phyloP scores from a whole-genome alignment of 306 rosid species.

The Vigna nakashimae region DNA sequence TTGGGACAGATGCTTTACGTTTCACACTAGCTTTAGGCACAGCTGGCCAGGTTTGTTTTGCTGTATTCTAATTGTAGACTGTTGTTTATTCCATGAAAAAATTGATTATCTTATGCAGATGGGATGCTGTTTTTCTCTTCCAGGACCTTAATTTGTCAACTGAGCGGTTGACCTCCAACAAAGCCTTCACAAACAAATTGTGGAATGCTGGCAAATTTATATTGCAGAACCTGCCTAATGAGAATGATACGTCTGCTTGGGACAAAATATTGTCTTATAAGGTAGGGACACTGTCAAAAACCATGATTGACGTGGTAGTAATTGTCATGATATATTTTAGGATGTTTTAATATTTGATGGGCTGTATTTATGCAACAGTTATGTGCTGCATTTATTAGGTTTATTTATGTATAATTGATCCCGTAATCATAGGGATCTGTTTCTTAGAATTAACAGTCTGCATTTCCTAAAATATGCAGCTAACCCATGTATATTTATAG shows the following conservation, averaged over 20 bases:
- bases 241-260: slow-evolving; percentile 69
- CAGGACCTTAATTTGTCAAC: slow-evolving; percentile 96
- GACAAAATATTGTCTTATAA: slow-evolving; percentile 61
- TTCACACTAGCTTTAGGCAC: slow-evolving; percentile 96
- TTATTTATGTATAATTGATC: too few species aligned
- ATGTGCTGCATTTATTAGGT: too few species aligned
- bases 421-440: too few species aligned
- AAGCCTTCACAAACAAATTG: slow-evolving; percentile 94
- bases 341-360: too few species aligned
- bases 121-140: slow-evolving; percentile 32
- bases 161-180: slow-evolving; percentile 86
- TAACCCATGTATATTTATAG: too few species aligned
- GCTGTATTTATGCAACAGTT: too few species aligned
- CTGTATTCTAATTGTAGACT: slow-evolving; percentile 4
- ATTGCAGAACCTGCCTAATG: slow-evolving; percentile 81
- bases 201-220: slow-evolving; percentile 98
- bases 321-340: too few species aligned
- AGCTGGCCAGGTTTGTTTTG: slow-evolving; percentile 89
- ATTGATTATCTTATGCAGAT: slow-evolving; percentile 25
- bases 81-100: slow-evolving; percentile 28
- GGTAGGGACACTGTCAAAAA: slow-evolving; percentile 63
- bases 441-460: too few species aligned
- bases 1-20: slow-evolving; percentile 95
- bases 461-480: too few species aligned
- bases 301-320: too few species aligned